Base-by-base conservation (phyloP, 805 yeast species). In the Grigorovia jiainica region DNA sequence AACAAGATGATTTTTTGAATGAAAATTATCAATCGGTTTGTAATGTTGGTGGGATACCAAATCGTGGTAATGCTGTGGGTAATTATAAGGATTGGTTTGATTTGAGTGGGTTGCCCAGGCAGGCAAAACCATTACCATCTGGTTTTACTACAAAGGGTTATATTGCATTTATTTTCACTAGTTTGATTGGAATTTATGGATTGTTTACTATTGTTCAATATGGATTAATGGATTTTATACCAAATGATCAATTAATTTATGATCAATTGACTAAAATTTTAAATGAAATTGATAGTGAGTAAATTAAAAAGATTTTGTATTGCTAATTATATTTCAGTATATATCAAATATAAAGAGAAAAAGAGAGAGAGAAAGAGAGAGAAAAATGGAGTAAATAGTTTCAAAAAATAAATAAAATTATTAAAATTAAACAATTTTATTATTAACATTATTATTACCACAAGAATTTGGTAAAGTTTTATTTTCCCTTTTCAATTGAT, bases 131-230 rank as follows among this genome's bases (percentile, higher is more conserved):
- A 11, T 67, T 83, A 46, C 90, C 92, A 0, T 65, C 55, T 6
- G 90, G 90, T 0, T 83, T 83, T 63, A 81, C 89, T 0, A 33
- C 60, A 7, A 79, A 76, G 56, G 92, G 92, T 1, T 82, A 82
- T 53, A 40, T 78, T 46, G 87, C 87, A 3, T 57, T 83, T 38
- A 45, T 64, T 0, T 45, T 76, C 1, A 79, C 85, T 39, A 66
- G 78, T 0, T 17, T 72, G 0, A 63, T 70, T 25, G 90, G 82
- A 1, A 19, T 82, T 2, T 74, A 66, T 49, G 92, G 92, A 2
- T 54, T 82, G 7, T 68, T 55, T 41, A 65, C 80, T 3, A 80
- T 83, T 42, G 71, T 74, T 45, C 67, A 67, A 39, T 83, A 74
- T 55, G 90, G 90, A 13, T 68, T 81, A 61, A 76, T 73, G 40